Percentiles rank a stretch among this genome's conserved stretches.
These are phyloP conservation scores for Haplosporangium gracile DNA, from an alignment of 192 early-diverging fungal genomes.

Conservation along the genomic window DNA sequence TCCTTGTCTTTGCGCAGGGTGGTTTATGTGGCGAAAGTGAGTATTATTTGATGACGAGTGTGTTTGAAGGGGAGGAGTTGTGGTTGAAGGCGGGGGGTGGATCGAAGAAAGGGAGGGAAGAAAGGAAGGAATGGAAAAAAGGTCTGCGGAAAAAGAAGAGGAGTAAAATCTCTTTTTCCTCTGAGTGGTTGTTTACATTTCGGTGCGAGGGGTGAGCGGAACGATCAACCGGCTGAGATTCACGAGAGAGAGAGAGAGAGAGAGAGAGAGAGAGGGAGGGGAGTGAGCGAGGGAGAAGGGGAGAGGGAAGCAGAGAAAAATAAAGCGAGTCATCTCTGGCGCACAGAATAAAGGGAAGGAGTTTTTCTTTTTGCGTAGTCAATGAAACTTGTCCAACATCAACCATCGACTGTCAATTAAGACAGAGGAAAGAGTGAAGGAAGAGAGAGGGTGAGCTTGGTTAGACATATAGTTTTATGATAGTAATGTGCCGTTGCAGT, in stretches of 20 bases:
- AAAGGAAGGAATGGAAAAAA: neutral
- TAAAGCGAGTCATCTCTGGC: no score
- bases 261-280: neutral
- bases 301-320: neutral
- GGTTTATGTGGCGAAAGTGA: neutral
- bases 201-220: neutral
- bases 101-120: neutral
- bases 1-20: no score
- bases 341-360: no score
- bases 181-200: slow-evolving; percentile 12
- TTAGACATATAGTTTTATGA: no score
- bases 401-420: no score
- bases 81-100: neutral
- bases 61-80: neutral
- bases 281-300: neutral
- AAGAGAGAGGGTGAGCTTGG: no score
- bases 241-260: neutral
- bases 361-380: no score
- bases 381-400: no score
- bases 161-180: slow-evolving; percentile 1
- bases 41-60: neutral
- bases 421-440: no score
- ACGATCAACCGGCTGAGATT: neutral
- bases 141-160: neutral
- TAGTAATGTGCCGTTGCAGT: no score